These are phyloP conservation scores for Colletotrichum karsti DNA, from an alignment of 2,329 filamentous ascomycete species.

Conservation along the genomic window DNA sequence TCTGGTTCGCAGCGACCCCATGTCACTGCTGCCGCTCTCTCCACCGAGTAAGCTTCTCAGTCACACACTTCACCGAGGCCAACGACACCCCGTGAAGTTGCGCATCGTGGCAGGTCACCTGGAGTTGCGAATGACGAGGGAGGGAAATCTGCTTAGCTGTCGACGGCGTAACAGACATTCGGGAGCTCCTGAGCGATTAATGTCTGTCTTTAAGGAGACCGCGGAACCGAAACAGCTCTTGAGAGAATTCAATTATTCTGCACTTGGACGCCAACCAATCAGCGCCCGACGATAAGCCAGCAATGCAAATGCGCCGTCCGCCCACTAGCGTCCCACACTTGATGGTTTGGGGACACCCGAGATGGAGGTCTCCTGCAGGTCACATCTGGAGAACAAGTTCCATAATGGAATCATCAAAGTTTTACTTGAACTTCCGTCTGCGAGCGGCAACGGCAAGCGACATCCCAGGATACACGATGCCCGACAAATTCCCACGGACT, in stretches of 20 bases:
- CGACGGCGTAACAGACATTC: neutral
- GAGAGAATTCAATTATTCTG: conserved; percentile 44
- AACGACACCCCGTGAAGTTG: conserved; percentile 26
- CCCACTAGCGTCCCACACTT: conserved; percentile 28
- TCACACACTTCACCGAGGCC: conserved; percentile 25
- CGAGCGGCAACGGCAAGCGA: conserved; percentile 25
- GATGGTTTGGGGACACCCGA: conserved; percentile 25
- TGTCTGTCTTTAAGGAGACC: conserved; percentile 25
- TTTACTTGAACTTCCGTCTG: conserved; percentile 22
- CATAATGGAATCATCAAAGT: conserved; percentile 33
- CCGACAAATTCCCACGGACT: conserved; percentile 3
- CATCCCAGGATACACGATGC: conserved; percentile 10
- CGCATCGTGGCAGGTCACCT: conserved; percentile 15
- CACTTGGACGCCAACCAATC: conserved; percentile 38
- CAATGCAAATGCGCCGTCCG: conserved; percentile 28
- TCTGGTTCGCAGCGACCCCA: conserved; percentile 24
- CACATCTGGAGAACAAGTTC: conserved; percentile 29
- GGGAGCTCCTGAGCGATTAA: conserved; percentile 27
- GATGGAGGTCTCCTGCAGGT: conserved; percentile 29
- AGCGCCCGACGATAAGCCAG: conserved; percentile 38
- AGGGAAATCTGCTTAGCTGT: conserved; percentile 23
- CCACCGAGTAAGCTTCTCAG: conserved; percentile 29
- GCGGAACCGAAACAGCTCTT: conserved; percentile 24
- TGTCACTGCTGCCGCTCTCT: conserved; percentile 27
- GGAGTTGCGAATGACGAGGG: conserved; percentile 25